These are phyloP conservation scores for Cryptosporidium parvum DNA, from an alignment of 169 alveolate species.

Conservation along the genomic window DNA sequence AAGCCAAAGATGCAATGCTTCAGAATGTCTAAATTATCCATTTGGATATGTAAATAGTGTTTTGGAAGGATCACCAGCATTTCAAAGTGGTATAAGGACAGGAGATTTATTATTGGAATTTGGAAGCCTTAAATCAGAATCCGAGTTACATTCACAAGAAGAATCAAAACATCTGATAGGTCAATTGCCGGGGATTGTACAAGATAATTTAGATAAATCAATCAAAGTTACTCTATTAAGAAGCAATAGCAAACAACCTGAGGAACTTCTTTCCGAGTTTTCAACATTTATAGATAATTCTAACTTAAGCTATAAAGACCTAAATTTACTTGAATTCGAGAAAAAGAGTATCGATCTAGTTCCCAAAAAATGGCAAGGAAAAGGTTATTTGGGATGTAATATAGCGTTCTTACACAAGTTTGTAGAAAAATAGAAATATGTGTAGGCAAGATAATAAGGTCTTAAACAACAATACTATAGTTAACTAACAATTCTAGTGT, in stretches of 20 bases:
- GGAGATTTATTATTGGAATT: slow-evolving; percentile 53
- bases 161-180: slow-evolving; percentile 14
- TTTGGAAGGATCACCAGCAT: slow-evolving; percentile 60
- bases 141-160: slow-evolving; percentile 31
- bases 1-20: background rate
- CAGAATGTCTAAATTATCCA: slow-evolving; percentile 2
- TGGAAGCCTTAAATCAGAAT: slow-evolving; percentile 21
- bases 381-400: slow-evolving; percentile 56
- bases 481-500: slow-evolving; percentile 32
- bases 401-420: slow-evolving; percentile 41
- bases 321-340: slow-evolving; percentile 14
- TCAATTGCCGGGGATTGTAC: background rate
- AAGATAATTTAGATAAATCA: background rate
- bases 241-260: background rate
- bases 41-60: slow-evolving; percentile 46
- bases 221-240: slow-evolving; percentile 38
- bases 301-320: background rate
- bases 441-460: slow-evolving; percentile 24
- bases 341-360: background rate
- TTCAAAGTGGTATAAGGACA: slow-evolving; percentile 41
- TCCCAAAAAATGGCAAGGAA: slow-evolving; percentile 49
- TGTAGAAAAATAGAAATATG: slow-evolving; percentile 7
- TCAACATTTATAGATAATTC: slow-evolving; percentile 5
- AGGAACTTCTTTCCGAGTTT: background rate
- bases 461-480: slow-evolving; percentile 71